A percentile compares a stretch with the other conserved stretches of the same genome.
Conservation (phyloP, 139 green algal genomes). For the Tetratostichococcus sp. region DNA sequence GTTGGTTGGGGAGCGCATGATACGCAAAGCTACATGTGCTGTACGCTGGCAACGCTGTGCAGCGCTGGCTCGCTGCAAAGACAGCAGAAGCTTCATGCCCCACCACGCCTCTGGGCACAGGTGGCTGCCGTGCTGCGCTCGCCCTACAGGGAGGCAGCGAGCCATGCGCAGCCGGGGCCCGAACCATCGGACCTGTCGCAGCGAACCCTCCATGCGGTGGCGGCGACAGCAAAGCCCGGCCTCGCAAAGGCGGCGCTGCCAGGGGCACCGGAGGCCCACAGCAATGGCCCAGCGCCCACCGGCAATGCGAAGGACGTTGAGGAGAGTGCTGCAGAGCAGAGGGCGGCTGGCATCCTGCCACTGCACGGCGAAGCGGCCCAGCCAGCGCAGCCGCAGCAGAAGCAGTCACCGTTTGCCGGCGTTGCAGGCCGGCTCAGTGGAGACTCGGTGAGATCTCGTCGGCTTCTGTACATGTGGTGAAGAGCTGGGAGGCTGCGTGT, state of each 20-base stretch:
- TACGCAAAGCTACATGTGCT: no score
- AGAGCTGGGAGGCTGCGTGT: no score
- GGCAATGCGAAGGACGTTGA: not conserved
- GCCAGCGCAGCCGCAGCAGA: not conserved
- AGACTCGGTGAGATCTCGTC: no score
- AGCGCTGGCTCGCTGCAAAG: no score
- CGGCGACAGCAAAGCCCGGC: not conserved
- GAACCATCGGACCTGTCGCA: not conserved
- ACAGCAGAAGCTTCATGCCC: no score
- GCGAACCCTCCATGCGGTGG: not conserved
- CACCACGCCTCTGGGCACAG: not conserved
- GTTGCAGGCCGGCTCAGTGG: not conserved
- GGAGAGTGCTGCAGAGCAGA: not conserved
- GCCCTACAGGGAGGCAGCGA: not conserved
- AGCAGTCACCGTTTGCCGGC: not conserved
- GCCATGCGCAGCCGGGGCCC: no score
- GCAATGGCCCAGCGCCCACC: no score
- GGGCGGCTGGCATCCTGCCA: not conserved
- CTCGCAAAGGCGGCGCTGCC: not conserved
- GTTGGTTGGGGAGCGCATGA: no score
- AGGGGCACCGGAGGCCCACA: not conserved
- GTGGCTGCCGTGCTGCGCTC: not conserved
- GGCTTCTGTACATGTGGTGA: no score
- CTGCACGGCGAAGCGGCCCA: not conserved
- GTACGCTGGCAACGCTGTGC: no score